Evolutionary conservation across 495 filamentous ascomycete species (phyloP).

Genomic region (Daldinia childiae): DNA sequence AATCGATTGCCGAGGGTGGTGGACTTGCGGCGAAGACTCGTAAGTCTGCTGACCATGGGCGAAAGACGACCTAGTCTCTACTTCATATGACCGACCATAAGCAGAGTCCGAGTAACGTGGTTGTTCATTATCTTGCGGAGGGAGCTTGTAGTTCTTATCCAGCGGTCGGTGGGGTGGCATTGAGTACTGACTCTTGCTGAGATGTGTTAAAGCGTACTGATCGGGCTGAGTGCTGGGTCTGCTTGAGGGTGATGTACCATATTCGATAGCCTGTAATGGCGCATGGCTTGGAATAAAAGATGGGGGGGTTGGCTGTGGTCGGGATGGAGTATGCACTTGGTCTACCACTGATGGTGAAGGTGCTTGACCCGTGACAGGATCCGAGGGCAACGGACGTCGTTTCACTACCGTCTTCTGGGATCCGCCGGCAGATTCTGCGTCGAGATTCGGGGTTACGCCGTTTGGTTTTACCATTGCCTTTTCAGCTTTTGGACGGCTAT

Average conservation of each 20-base stretch:
- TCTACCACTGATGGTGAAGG: conserved; percentile 52
- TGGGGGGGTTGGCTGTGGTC: conserved; percentile 51
- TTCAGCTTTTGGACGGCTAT: conserved; percentile 82
- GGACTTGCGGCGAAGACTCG: conserved; percentile 20
- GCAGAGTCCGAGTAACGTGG: conserved; percentile 28
- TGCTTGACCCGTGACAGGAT: conserved; percentile 67
- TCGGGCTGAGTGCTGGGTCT: conserved; percentile 49
- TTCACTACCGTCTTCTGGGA: conserved; percentile 66
- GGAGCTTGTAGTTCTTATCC: conserved; percentile 49
- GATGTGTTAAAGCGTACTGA: conserved; percentile 41
- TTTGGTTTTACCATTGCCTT: conserved; percentile 65
- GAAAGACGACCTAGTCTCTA: conserved; percentile 35
- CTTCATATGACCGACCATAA: conserved; percentile 30
- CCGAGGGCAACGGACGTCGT: conserved; percentile 79
- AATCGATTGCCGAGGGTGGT: conserved; percentile 23
- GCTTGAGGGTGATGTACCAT: conserved; percentile 49
- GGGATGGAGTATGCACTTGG: conserved; percentile 51
- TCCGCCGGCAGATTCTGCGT: conserved; percentile 19
- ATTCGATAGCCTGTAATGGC: conserved; percentile 56
- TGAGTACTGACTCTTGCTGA: conserved; percentile 43
- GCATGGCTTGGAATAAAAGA: conserved; percentile 51
- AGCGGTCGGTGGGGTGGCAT: conserved; percentile 44
- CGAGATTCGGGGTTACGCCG: conserved; percentile 50
- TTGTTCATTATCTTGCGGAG: conserved; percentile 45
- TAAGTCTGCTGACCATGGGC: conserved; percentile 30